Conservation (phyloP, 352 stramenopile species). For the Pythium angustatum region DNA sequence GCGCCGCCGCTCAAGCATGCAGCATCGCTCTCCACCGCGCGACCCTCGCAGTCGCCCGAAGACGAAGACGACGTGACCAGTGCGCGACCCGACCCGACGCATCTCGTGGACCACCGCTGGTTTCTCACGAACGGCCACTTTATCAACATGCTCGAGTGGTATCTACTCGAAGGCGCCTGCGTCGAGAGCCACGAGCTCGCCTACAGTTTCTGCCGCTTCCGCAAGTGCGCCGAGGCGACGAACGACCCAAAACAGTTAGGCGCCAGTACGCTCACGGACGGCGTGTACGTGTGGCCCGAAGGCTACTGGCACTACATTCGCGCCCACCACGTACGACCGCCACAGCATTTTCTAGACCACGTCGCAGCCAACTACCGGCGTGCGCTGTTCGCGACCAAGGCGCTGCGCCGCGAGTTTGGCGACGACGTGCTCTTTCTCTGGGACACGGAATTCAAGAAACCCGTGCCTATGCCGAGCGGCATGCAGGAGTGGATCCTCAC, state of each 20-base stretch:
- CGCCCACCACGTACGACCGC: slow-evolving; percentile 63
- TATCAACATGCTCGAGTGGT: slow-evolving; percentile 54
- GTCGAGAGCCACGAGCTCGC: slow-evolving; percentile 80
- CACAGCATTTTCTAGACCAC: slow-evolving; percentile 61
- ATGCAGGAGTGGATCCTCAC: slow-evolving; percentile 71
- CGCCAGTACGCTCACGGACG: slow-evolving; percentile 77
- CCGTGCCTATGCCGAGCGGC: slow-evolving; percentile 46
- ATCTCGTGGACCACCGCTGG: slow-evolving; percentile 60
- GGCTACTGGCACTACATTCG: slow-evolving; percentile 75
- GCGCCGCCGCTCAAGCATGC: not conserved
- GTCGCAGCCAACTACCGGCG: slow-evolving; percentile 39
- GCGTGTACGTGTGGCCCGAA: slow-evolving; percentile 77
- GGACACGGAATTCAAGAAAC: slow-evolving; percentile 39
- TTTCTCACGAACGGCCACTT: slow-evolving; percentile 29
- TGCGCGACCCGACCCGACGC: slow-evolving; percentile 41
- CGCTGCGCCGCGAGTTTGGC: slow-evolving; percentile 23
- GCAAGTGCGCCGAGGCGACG: slow-evolving; percentile 39
- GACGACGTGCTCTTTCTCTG: slow-evolving; percentile 53
- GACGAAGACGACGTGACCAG: slow-evolving; percentile 15
- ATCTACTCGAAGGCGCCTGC: slow-evolving; percentile 51
- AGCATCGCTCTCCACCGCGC: not conserved
- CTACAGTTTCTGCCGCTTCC: slow-evolving; percentile 81
- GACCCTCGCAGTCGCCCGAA: not conserved
- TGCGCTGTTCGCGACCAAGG: slow-evolving; percentile 33
- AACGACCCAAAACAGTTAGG: slow-evolving; percentile 56